A percentile compares a stretch with the other conserved stretches of the same genome.
Evolutionary conservation across 192 early-diverging fungal genomes (phyloP).

Genomic region (Paraglomus brasilianum): DNA sequence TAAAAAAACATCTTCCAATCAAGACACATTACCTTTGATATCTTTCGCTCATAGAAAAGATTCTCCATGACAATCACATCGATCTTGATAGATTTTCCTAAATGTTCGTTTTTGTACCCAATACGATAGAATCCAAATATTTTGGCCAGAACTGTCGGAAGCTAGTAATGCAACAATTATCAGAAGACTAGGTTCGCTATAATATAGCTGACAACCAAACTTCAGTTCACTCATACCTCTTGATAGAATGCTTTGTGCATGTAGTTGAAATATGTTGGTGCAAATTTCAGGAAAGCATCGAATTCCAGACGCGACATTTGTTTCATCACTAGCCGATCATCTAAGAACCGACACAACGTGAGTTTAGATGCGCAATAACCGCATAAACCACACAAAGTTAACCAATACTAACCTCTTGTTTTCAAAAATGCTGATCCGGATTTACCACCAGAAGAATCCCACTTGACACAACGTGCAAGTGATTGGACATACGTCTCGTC

Average conservation of each 20-base stretch:
- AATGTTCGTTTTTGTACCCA: slow-evolving; percentile 80
- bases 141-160: slow-evolving; percentile 82
- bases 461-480: slow-evolving; percentile 81
- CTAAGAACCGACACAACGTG: slow-evolving; percentile 35
- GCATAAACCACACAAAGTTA: no score
- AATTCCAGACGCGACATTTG: slow-evolving; percentile 80
- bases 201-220: no score
- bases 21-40: slow-evolving; percentile 52
- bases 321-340: slow-evolving; percentile 91
- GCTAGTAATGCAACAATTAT: slow-evolving; percentile 52
- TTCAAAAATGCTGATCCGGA: slow-evolving; percentile 90
- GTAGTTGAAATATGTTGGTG: slow-evolving; percentile 87
- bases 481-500: slow-evolving; percentile 84
- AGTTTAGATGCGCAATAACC: slow-evolving; percentile 17
- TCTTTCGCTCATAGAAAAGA: slow-evolving; percentile 82
- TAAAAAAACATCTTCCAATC: slow-evolving; percentile 3
- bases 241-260: slow-evolving; percentile 67
- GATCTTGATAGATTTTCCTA: slow-evolving; percentile 82
- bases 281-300: slow-evolving; percentile 87
- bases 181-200: no score
- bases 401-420: slow-evolving; percentile 60
- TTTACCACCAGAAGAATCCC: slow-evolving; percentile 86
- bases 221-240: background rate
- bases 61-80: slow-evolving; percentile 97
- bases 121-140: slow-evolving; percentile 93